phyloP scores from a whole-genome alignment of 2,329 filamentous ascomycete genomes.

The Phaeosphaeria sp. region DNA sequence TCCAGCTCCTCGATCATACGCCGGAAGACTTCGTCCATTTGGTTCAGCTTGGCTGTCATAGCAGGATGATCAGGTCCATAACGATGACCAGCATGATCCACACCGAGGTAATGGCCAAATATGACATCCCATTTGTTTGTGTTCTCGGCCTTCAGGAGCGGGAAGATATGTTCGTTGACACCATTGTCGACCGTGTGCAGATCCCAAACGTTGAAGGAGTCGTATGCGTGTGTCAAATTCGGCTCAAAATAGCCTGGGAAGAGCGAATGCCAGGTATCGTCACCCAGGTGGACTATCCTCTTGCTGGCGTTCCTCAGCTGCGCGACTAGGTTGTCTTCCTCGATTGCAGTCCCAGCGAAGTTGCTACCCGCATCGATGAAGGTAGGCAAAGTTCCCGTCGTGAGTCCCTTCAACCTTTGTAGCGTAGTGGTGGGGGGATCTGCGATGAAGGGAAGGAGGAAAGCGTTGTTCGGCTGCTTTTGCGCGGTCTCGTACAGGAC shows the following conservation, averaged over 20 bases:
- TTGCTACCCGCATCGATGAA: conserved; percentile 95
- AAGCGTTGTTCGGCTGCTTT: conserved; percentile 78
- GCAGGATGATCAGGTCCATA: conserved; percentile 93
- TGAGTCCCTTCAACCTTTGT: conserved; percentile 90
- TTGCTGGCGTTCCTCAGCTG: conserved; percentile 71
- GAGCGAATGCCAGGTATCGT: conserved; percentile 94
- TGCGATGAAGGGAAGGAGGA: conserved; percentile 93
- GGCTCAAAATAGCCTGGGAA: conserved; percentile 94
- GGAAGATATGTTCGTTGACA: conserved; percentile 88
- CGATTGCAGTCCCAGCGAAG: conserved; percentile 93
- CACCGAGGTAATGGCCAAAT: conserved; percentile 90
- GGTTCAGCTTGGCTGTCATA: conserved; percentile 87
- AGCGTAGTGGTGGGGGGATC: conserved; percentile 94
- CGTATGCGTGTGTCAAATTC: conserved; percentile 85
- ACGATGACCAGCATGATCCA: conserved; percentile 95
- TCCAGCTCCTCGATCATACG: conserved; percentile 76
- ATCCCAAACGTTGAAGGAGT: conserved; percentile 99
- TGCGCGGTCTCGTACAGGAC: conserved; percentile 84
- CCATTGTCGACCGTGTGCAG: conserved; percentile 96
- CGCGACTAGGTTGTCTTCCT: conserved; percentile 82
- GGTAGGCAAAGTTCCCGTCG: conserved; percentile 91
- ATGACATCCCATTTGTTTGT: conserved; percentile 87
- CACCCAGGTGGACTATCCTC: conserved; percentile 90
- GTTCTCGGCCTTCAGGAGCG: conserved; percentile 72
- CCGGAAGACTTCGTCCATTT: conserved; percentile 86